phyloP scores from a whole-genome alignment of 2,329 filamentous ascomycete genomes.

The Dryadomyces quercivorus region DNA sequence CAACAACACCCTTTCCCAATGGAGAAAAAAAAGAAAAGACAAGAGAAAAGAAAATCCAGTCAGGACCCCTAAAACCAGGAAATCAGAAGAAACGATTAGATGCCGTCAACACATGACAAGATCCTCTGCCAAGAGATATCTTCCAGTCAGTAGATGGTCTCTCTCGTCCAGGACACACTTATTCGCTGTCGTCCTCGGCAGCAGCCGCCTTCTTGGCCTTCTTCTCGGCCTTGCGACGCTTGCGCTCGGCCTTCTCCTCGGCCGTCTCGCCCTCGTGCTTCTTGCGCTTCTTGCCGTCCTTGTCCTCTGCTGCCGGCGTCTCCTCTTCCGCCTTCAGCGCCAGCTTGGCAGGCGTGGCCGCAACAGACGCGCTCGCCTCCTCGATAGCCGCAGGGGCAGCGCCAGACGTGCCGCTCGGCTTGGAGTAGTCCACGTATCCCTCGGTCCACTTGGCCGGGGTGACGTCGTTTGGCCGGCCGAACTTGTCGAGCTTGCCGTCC shows the following conservation, averaged over 20 bases:
- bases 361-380: slow-evolving; percentile 10
- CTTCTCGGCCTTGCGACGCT: slow-evolving; percentile 20
- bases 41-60: no score
- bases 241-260: slow-evolving; percentile 42
- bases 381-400: background rate
- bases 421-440: slow-evolving; percentile 84
- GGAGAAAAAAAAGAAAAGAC: no score
- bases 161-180: background rate
- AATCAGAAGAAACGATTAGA: background rate
- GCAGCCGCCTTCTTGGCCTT: slow-evolving; percentile 17
- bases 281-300: slow-evolving; percentile 63
- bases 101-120: background rate
- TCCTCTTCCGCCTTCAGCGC: background rate
- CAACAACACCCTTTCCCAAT: no score
- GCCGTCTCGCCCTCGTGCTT: slow-evolving; percentile 67
- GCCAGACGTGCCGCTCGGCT: slow-evolving; percentile 23
- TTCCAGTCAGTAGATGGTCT: background rate
- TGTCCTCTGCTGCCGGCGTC: slow-evolving; percentile 15
- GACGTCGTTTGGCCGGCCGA: slow-evolving; percentile 78
- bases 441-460: slow-evolving; percentile 89
- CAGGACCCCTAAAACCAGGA: no score
- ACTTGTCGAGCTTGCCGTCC: slow-evolving; percentile 97
- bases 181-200: slow-evolving; percentile 3
- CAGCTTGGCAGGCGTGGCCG: background rate
- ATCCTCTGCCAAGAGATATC: background rate